Base-by-base conservation (phyloP, 2,329 filamentous ascomycete species). In the Calonectria pseudoturangicola region DNA sequence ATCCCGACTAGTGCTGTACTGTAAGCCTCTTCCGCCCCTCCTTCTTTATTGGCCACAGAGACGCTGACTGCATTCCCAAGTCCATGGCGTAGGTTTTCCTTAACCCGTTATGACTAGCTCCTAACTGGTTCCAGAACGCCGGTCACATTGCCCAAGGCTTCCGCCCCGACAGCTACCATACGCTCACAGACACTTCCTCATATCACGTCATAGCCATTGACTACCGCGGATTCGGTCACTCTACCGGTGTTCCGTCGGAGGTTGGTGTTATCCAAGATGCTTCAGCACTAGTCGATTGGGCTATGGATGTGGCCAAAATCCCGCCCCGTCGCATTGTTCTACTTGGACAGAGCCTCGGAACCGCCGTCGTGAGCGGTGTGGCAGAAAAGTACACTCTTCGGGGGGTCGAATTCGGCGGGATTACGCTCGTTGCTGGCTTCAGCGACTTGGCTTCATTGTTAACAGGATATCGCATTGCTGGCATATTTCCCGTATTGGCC, bases 121-220 rank as follows among this genome's bases (percentile, higher is more conserved):
- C 78, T 82, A 36, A 82, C 66, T 9, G 21, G 7, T 82, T 16
- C 71, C 80, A 94, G 88, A 98, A 98, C 83, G 95, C 95, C 41
- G 96, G 95, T 6, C 94, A 97, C 79, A 84, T 98, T 36, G 95
- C 93, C 21, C 94, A 97, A 82, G 92, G 91, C 72, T 90, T 92
- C 81, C 92, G 96, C 18, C 93, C 95, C 2, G 88, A 92, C 39
- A 93, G 92, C 70, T 97, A 97, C 82, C 94, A 95, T 77, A 89
- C 92, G 54, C 87, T 98, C 50, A 91, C 95, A 4, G 90, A 93
- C 66, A 91, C 92, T 3, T 93, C 93, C 2, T 90, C 89, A 0
- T 92, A 95, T 68, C 96, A 98, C 81, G 90, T 98, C 54, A 87
- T 98, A n/a, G 91, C 95, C 47, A 92, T 98, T 79, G 95, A 98